phyloP scores from a whole-genome alignment of 2,329 filamentous ascomycete species.

The Fusarium virguliforme region DNA sequence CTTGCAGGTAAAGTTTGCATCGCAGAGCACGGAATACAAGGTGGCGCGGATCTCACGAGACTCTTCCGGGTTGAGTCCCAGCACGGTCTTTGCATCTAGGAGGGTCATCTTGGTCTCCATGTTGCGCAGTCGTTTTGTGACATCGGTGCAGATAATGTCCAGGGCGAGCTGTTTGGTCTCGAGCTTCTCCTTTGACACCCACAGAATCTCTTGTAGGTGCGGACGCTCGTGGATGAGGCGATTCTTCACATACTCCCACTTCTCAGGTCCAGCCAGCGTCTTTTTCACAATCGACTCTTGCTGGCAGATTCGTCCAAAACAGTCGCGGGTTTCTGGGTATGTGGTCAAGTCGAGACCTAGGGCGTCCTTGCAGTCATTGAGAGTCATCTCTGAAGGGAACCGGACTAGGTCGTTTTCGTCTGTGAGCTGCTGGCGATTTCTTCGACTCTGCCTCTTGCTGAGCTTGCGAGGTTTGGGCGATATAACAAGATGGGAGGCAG shows the following conservation, averaged over 20 bases:
- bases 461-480: slow-evolving; percentile 16
- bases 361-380: slow-evolving; percentile 82
- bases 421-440: slow-evolving; percentile 78
- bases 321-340: slow-evolving; percentile 76
- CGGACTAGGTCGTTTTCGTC: slow-evolving; percentile 79
- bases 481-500: background rate
- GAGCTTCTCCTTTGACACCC: slow-evolving; percentile 69
- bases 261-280: slow-evolving; percentile 79
- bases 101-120: slow-evolving; percentile 78
- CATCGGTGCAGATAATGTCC: slow-evolving; percentile 85
- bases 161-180: slow-evolving; percentile 79
- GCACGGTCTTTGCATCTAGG: slow-evolving; percentile 78
- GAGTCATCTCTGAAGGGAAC: slow-evolving; percentile 86
- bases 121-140: slow-evolving; percentile 83
- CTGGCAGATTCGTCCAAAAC: slow-evolving; percentile 80
- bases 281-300: slow-evolving; percentile 80
- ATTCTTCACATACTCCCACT: slow-evolving; percentile 81
- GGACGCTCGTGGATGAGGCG: slow-evolving; percentile 75
- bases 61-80: slow-evolving; percentile 63
- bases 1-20: slow-evolving; percentile 80
- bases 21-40: slow-evolving; percentile 77
- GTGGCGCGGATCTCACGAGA: slow-evolving; percentile 74
- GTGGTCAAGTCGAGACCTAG: slow-evolving; percentile 74
- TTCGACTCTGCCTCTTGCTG: slow-evolving; percentile 72
- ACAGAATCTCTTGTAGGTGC: slow-evolving; percentile 76